A percentile compares a stretch with the other conserved stretches of the same genome.
These are phyloP conservation scores for Cucurbita moschata DNA, from an alignment of 306 rosid species.

Conservation along the genomic window DNA sequence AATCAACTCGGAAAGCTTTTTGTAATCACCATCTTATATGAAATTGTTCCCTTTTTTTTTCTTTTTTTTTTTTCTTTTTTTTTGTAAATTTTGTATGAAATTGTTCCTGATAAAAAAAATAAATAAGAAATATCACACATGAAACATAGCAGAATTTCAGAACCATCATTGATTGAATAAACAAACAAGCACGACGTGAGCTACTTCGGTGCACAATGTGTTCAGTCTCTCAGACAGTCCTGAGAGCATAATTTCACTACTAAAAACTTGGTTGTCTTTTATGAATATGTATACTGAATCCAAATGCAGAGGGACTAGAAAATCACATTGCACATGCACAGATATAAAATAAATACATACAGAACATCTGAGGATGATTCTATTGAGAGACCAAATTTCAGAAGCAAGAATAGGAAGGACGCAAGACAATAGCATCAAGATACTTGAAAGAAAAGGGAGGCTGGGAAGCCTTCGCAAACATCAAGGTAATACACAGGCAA, in stretches of 20 bases:
- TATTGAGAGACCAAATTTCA: neutral
- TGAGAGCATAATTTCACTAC: neutral
- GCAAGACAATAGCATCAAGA: neutral
- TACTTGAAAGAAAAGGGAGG: neutral
- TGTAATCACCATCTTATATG: too few species aligned
- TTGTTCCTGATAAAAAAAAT: too few species aligned
- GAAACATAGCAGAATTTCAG: neutral
- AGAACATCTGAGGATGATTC: neutral
- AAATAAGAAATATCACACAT: neutral
- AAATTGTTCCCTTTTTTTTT: too few species aligned
- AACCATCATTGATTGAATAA: neutral
- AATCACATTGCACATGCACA: neutral
- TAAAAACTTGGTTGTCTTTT: neutral
- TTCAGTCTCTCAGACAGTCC: neutral
- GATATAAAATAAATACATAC: neutral
- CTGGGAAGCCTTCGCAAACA: neutral
- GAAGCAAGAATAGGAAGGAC: neutral
- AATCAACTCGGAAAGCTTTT: too few species aligned
- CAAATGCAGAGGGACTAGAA: neutral
- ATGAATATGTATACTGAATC: neutral
- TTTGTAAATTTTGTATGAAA: too few species aligned
- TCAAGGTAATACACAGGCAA: neutral
- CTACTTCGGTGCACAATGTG: neutral
- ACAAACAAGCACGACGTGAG: neutral
- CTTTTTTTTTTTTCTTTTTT: too few species aligned